phyloP scores from a whole-genome alignment of 2,329 filamentous ascomycete genomes.

The Aspergillus jensenii region DNA sequence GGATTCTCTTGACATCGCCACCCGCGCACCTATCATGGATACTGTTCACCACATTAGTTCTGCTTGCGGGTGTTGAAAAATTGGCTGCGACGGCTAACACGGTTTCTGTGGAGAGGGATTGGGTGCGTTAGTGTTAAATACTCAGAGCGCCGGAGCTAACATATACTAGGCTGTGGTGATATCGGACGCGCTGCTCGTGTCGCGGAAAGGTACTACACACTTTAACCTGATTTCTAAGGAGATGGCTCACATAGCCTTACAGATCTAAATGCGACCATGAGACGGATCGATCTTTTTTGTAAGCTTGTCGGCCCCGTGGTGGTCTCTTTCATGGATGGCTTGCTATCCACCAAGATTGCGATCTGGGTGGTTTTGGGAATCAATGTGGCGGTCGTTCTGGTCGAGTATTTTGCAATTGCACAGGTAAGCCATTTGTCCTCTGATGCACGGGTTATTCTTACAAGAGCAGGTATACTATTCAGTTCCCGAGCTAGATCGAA shows the following conservation, averaged over 20 bases:
- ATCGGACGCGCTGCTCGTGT: slow-evolving; percentile 33
- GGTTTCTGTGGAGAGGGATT: slow-evolving; percentile 70
- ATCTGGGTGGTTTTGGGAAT: slow-evolving; percentile 48
- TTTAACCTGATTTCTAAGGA: background rate
- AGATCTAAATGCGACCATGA: slow-evolving; percentile 55
- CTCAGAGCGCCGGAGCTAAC: background rate
- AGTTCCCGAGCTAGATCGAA: slow-evolving; percentile 20
- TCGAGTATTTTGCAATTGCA: slow-evolving; percentile 44
- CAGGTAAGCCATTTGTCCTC: slow-evolving; percentile 21
- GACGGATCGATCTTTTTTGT: slow-evolving; percentile 58
- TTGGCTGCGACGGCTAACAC: slow-evolving; percentile 63
- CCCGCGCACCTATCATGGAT: slow-evolving; percentile 13
- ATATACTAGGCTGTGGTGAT: slow-evolving; percentile 30
- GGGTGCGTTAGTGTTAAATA: slow-evolving; percentile 42
- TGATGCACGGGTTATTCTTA: background rate
- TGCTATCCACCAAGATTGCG: slow-evolving; percentile 43
- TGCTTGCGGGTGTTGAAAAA: slow-evolving; percentile 69
- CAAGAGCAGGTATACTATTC: slow-evolving; percentile 18
- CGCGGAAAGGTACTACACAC: slow-evolving; percentile 40
- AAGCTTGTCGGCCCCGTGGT: slow-evolving; percentile 56
- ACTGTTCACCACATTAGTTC: slow-evolving; percentile 39
- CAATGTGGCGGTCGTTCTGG: slow-evolving; percentile 41
- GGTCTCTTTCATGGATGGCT: slow-evolving; percentile 49
- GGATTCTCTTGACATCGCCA: slow-evolving; percentile 27
- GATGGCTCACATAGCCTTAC: background rate